Base-by-base conservation (phyloP, 208 protist genomes). In the Leptomonas pyrrhocoris region DNA sequence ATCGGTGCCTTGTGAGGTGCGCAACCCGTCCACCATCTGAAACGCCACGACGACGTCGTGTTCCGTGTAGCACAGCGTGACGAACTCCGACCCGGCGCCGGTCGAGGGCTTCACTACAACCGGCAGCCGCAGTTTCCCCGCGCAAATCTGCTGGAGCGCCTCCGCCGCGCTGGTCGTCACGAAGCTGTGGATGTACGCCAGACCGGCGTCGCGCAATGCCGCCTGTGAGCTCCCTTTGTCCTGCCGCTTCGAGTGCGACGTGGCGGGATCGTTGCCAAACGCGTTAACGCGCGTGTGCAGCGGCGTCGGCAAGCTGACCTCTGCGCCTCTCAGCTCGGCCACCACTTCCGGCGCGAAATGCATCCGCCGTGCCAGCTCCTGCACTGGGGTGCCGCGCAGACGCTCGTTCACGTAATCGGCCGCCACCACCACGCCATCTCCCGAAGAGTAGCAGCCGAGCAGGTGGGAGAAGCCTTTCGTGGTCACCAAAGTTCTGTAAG, bases 101-200 rank as follows among this genome's bases (percentile, higher is more conserved):
- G 79, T 88, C 21, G 88, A 83, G 19, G 92, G 92, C 68, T 96
- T 96, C 53, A 92, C 81, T 57, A 96, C 80, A 19, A 94, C 86
- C n/a, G 89, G 92, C 54, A 92, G 88, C 25, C 51, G 28, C 68
- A 94, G 74, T 30, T 48, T 34, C 13, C 73, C 74, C n/a, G 66
- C 57, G 8, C 34, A 21, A n/a, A 74, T 73, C 21, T 50, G 40
- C 42, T 42, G 58, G 9, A 78, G n/a, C 12, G 83, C 81, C 49
- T 84, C 83, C 2, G 61, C 64, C 12, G 65, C 61, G 34, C 42
- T 30, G 23, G 58, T 59, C 2, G 81, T 83, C 58, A 80, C 79
- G 45, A 83, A 25, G 23, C 79, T 86, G 59, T 80, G 87, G 53
- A 96, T 90, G 62, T 90, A 74, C 23, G 75, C 67, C 38, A 96